phyloP scores from a whole-genome alignment of 2,329 filamentous ascomycete genomes.

The Periconia sp. region DNA sequence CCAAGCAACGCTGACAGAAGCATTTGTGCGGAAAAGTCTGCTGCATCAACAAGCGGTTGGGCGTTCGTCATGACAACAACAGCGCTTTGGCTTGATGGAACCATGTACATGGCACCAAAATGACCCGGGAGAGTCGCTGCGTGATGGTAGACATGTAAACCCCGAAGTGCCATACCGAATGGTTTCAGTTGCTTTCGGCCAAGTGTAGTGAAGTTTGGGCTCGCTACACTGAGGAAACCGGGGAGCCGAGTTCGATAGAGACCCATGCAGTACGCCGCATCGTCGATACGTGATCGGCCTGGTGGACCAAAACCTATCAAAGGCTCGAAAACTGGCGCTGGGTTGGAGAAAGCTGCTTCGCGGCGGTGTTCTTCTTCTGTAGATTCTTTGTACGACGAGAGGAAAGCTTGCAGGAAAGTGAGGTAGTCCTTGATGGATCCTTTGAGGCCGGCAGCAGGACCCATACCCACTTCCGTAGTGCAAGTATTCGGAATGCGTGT shows the following conservation, averaged over 20 bases:
- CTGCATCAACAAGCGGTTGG: constrained; percentile 13
- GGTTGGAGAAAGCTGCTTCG: constrained; percentile 12
- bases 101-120: constrained; percentile 11
- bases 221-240: constrained; percentile 12
- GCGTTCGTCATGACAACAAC: constrained; percentile 18
- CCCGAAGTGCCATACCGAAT: constrained; percentile 3
- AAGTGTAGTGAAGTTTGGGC: constrained; percentile 9
- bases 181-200: background rate
- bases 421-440: constrained; percentile 11
- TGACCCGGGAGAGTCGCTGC: constrained; percentile 5
- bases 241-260: constrained; percentile 18
- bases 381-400: too few relatives aligned
- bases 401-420: constrained; percentile 13
- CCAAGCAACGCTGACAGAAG: constrained; percentile 13
- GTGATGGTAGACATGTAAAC: constrained; percentile 15
- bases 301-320: too few relatives aligned
- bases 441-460: constrained; percentile 6
- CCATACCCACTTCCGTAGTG: constrained; percentile 4
- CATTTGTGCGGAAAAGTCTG: constrained; percentile 18
- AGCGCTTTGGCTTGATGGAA: constrained; percentile 14
- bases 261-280: constrained; percentile 19
- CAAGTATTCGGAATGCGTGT: constrained; percentile 5
- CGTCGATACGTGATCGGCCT: background rate
- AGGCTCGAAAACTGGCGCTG: constrained; percentile 2
- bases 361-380: constrained; percentile 8